Evolutionary conservation across 1,284 basidiomycete genomes (phyloP).

Genomic region (Sparassis latifolia): DNA sequence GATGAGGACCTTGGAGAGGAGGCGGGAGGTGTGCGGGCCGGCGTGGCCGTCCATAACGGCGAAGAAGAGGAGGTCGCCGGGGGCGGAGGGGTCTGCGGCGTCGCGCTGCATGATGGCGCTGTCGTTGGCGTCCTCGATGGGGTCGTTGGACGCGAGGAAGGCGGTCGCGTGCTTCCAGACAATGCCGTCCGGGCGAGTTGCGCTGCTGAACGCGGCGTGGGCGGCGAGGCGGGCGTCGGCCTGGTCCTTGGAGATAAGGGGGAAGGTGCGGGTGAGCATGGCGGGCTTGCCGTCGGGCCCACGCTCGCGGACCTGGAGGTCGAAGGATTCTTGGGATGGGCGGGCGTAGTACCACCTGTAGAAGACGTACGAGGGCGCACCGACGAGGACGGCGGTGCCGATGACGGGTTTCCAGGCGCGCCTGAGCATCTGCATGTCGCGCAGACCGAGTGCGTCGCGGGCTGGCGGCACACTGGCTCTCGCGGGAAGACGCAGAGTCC

Average conservation of each 20-base stretch:
- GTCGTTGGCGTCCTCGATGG: conserved; percentile 84
- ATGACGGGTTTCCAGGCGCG: conserved; percentile 60
- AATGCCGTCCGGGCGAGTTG: conserved; percentile 43
- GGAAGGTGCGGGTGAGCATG: conserved; percentile 45
- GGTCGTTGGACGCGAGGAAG: conserved; percentile 77
- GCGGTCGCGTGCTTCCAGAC: conserved; percentile 76
- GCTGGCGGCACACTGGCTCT: no score
- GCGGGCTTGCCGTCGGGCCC: conserved; percentile 54
- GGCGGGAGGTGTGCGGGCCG: conserved; percentile 77
- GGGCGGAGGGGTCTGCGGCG: conserved; percentile 42
- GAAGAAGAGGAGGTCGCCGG: conserved; percentile 78
- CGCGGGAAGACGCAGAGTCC: no score
- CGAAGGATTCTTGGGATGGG: conserved; percentile 37
- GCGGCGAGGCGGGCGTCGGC: conserved; percentile 56
- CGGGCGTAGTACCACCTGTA: conserved; percentile 31
- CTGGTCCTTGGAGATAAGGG: conserved; percentile 50
- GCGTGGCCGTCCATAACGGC: conserved; percentile 92
- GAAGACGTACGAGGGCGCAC: conserved; percentile 45
- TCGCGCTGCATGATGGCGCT: conserved; percentile 67
- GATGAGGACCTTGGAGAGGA: conserved; percentile 83
- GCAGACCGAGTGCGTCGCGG: no score
- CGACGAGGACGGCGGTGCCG: conserved; percentile 40
- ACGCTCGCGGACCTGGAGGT: conserved; percentile 45
- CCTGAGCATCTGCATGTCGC: conserved; percentile 40
- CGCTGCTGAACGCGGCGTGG: conserved; percentile 41